A percentile compares a stretch with the other conserved stretches of the same genome.
These are phyloP conservation scores for Zopfochytrium polystomum DNA, from an alignment of 371 early-diverging fungal genomes.

Conservation along the genomic window DNA sequence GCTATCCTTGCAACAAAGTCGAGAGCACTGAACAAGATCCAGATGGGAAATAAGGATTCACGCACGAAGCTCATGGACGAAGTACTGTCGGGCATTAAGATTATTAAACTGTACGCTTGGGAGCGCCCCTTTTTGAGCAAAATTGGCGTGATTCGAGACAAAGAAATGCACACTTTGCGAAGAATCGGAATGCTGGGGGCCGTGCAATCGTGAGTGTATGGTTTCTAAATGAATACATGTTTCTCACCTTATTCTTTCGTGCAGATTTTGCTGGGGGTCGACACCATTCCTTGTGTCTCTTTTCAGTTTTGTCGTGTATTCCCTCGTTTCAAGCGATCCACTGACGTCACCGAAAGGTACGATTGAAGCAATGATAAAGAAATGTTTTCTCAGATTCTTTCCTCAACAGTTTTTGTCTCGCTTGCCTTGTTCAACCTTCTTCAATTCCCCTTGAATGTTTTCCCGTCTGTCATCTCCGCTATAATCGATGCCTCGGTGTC, in stretches of 20 bases:
- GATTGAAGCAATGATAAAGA: neutral
- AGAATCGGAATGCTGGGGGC: conserved; percentile 57
- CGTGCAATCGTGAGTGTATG: too few relatives aligned
- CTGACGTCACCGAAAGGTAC: conserved; percentile 49
- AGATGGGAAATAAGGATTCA: conserved; percentile 88
- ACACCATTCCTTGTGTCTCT: conserved; percentile 88
- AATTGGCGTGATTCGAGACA: conserved; percentile 72
- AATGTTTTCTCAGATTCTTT: neutral
- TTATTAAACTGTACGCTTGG: conserved; percentile 69
- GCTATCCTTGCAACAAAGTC: conserved; percentile 50
- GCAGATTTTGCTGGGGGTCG: conserved; percentile 55
- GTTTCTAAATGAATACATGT: too few relatives aligned
- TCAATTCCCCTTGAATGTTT: conserved; percentile 82
- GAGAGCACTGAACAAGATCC: conserved; percentile 72
- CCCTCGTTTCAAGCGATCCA: conserved; percentile 37
- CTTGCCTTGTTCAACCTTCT: conserved; percentile 90
- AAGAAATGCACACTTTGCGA: conserved; percentile 69
- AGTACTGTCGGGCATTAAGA: conserved; percentile 87
- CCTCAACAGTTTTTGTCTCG: conserved; percentile 72
- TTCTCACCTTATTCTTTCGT: too few relatives aligned
- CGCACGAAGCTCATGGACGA: conserved; percentile 93
- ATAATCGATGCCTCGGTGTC: conserved; percentile 85
- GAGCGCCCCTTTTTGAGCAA: conserved; percentile 50
- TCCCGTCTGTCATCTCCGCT: conserved; percentile 70
- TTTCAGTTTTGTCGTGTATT: conserved; percentile 76